These are phyloP conservation scores for Botryotinia calthae DNA, from an alignment of 2,329 filamentous ascomycete genomes.

Conservation along the genomic window DNA sequence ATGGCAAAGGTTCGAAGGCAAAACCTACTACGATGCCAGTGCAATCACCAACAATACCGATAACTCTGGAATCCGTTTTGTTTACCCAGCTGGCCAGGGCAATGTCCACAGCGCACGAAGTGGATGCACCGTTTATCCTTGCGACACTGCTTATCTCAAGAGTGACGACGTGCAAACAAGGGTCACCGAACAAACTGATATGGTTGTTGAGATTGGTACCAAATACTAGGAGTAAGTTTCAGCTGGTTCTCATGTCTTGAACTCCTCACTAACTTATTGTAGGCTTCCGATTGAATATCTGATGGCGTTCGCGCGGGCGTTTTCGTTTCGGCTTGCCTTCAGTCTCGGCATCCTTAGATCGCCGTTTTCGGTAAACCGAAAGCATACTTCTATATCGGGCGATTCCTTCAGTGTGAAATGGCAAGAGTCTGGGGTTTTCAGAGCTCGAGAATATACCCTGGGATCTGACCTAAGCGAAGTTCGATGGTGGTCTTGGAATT, in stretches of 20 bases:
- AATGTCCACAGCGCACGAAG: not conserved
- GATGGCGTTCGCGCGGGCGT: not conserved
- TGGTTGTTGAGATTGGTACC: not conserved
- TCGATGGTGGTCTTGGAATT: not conserved
- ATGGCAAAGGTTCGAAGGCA: not conserved
- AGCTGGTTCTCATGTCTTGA: no score
- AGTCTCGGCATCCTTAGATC: not conserved
- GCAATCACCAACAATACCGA: constrained; percentile 11
- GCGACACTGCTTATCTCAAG: not conserved
- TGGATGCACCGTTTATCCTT: not conserved
- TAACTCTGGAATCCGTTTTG: not conserved
- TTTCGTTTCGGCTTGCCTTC: not conserved
- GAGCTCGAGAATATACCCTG: not conserved
- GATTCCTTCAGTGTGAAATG: not conserved
- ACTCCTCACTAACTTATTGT: not conserved
- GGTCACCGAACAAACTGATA: not conserved
- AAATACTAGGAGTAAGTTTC: not conserved
- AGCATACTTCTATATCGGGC: not conserved
- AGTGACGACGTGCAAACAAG: not conserved
- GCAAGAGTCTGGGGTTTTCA: not conserved
- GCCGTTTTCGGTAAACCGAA: not conserved
- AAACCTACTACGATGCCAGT: constrained; percentile 3
- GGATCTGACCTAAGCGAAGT: no score
- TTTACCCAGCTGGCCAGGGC: not conserved
- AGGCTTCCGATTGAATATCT: not conserved